A percentile compares a stretch with the other conserved stretches of the same genome.
Evolutionary conservation across 345 rosid species (phyloP).

Genomic region (Trapa bicornis): DNA sequence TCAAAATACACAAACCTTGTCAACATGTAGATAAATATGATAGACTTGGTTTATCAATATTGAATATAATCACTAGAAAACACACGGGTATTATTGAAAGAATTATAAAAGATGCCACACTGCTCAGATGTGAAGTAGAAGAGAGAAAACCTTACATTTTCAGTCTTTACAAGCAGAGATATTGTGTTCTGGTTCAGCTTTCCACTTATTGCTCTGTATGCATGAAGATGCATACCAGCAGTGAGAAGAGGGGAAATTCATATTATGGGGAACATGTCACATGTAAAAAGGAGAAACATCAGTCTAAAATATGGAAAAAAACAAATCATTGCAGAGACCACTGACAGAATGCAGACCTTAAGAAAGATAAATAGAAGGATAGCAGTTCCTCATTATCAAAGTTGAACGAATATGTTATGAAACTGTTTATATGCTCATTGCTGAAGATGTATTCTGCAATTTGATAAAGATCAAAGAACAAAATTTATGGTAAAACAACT

Average conservation of each 20-base stretch:
- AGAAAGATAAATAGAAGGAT: conserved; percentile 86
- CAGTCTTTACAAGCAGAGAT: conserved; percentile 79
- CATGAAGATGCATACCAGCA: conserved; percentile 15
- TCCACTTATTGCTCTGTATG: conserved; percentile 82
- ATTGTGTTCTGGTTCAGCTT: conserved; percentile 77
- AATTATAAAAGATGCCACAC: neutral
- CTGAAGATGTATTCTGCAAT: conserved; percentile 94
- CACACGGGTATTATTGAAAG: neutral
- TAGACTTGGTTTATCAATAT: neutral
- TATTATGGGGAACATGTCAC: neutral
- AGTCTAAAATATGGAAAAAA: too few species aligned
- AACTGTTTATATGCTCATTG: conserved; percentile 84
- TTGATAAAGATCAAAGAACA: conserved; percentile 5
- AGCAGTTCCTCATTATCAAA: conserved; percentile 87
- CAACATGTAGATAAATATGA: neutral
- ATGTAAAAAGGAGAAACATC: neutral
- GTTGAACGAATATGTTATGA: conserved; percentile 79
- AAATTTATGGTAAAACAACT: conserved; percentile 1
- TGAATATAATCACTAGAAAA: neutral
- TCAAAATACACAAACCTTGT: neutral
- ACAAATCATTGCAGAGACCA: neutral
- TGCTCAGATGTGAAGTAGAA: neutral
- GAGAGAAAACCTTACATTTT: conserved; percentile 47
- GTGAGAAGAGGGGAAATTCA: conserved; percentile 4
- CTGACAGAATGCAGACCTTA: conserved; percentile 46